Percentiles rank a stretch among this genome's conserved stretches.
phyloP scores from a whole-genome alignment of 176 grass and related monocot species.

The Urochloa ruziziensis region DNA sequence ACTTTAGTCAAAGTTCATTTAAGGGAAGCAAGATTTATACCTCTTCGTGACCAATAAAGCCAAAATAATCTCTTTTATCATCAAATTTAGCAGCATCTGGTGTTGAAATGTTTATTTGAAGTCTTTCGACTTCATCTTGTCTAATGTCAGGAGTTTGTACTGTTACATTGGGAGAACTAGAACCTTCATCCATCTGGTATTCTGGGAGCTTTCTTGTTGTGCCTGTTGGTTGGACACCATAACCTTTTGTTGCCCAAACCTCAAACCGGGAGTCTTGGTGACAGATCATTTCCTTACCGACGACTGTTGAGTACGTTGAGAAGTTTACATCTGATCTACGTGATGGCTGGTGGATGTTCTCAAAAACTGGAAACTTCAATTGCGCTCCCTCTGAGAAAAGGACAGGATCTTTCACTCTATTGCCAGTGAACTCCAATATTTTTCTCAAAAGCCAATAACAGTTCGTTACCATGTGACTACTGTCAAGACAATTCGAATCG shows the following conservation, averaged over 20 bases:
- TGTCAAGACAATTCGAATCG: constrained; percentile 97
- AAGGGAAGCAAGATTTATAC: constrained; percentile 38
- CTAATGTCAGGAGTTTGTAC: constrained; percentile 21
- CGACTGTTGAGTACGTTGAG: constrained; percentile 71
- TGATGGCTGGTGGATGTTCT: constrained; percentile 45
- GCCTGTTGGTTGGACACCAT: constrained; percentile 61
- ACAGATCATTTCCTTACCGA: constrained; percentile 84
- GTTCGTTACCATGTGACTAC: constrained; percentile 99
- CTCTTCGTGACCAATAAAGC: constrained; percentile 80
- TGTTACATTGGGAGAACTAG: constrained; percentile 36
- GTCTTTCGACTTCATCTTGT: constrained; percentile 30
- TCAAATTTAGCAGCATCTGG: constrained; percentile 42
- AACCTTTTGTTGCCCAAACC: constrained; percentile 82
- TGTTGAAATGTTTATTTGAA: constrained; percentile 35
- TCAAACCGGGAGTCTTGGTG: constrained; percentile 81
- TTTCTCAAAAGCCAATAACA: constrained; percentile 94
- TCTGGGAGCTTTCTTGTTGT: constrained; percentile 68
- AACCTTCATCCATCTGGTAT: constrained; percentile 43
- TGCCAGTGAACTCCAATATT: constrained; percentile 85
- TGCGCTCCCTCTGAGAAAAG: constrained; percentile 74
- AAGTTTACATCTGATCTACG: constrained; percentile 89
- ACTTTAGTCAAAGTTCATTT: background rate
- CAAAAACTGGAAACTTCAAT: constrained; percentile 58
- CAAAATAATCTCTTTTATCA: constrained; percentile 70
- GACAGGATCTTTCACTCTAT: constrained; percentile 74